Evolutionary conservation across 345 rosid species (phyloP), one percentile per base, ranked within the genome.

Genomic region (Bruguiera parviflora): DNA sequence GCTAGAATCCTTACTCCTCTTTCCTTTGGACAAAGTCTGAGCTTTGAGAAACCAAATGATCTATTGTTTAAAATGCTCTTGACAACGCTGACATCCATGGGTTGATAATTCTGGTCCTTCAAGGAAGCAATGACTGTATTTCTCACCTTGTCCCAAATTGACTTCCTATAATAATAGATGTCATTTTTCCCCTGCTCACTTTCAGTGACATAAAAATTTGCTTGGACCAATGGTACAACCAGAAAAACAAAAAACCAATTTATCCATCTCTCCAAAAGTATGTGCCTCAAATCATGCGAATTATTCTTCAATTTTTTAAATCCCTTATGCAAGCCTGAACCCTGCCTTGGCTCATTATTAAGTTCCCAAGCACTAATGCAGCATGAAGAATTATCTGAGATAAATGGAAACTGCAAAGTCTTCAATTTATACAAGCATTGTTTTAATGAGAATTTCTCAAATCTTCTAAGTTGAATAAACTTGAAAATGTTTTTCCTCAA

Each of bases 131-230:
- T 67, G 49, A 79, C 84, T 68, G 65, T 62, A 49, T 73, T 72
- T 28, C 71, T 71, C 84, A 89, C 67, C 72, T 69, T 82, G 69
- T 85, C 74, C 97, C 98, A 93, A 55, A 77, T 78, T 63, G 85
- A 76, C 72, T 88, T 93, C 62, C 84, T 78, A 72, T 91, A 91
- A 77, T 87, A 93, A 70, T 69, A 83, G 11, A 82, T 58, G 25
- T 84, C 86, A 27, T 81, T 82, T 76, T 84, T 84, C 53, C 92
- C 92, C 79, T 75, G 81, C 79, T 89, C 88, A 71, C 75, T 88
- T 86, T 93, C 97, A 39, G 96, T 89, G 61, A 81, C 86, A 70
- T 91, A 89, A 80, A 93, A 93, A 75, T 91, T 83, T 63, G 91
- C 81, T 78, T n/a, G 80, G 51, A 91, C 79, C 70, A 93, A 16